A percentile compares a stretch with the other conserved stretches of the same genome.
These are phyloP conservation scores for Jatropha multifida DNA, from an alignment of 441 rosid species.

Conservation along the genomic window DNA sequence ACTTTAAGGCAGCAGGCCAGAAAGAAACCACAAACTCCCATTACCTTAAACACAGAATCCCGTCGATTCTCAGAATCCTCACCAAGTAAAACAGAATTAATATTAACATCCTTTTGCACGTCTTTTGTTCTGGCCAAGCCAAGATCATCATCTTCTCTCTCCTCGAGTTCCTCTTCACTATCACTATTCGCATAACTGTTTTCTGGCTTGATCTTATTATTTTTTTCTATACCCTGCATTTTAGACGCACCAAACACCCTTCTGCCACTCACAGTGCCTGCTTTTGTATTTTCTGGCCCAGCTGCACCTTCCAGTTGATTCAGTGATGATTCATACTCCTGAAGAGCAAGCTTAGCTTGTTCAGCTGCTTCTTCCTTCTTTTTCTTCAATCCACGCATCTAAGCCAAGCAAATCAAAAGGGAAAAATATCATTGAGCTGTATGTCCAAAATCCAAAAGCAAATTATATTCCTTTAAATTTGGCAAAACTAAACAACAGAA, in stretches of 20 bases:
- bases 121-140: constrained; percentile 30
- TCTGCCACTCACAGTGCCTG: constrained; percentile 54
- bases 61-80: constrained; percentile 38
- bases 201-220: constrained; percentile 36
- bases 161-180: constrained; percentile 57
- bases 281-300: constrained; percentile 39
- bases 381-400: constrained; percentile 82
- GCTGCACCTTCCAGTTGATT: constrained; percentile 47
- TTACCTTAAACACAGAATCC: constrained; percentile 51
- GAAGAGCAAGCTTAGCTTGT: constrained; percentile 76
- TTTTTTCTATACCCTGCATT: constrained; percentile 39
- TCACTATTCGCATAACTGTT: constrained; percentile 54
- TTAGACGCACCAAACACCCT: constrained; percentile 72
- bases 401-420: constrained; percentile 22
- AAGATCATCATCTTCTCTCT: constrained; percentile 35
- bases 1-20: constrained; percentile 14
- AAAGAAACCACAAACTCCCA: constrained; percentile 10
- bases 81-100: constrained; percentile 34
- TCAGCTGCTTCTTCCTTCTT: constrained; percentile 61
- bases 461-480: not conserved
- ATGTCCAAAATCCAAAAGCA: not conserved
- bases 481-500: not conserved
- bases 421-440: not conserved
- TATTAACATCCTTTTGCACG: constrained; percentile 30
- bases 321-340: constrained; percentile 59